phyloP scores from a whole-genome alignment of 2,329 filamentous ascomycete species.

The Lasiodiplodia hormozganensis region DNA sequence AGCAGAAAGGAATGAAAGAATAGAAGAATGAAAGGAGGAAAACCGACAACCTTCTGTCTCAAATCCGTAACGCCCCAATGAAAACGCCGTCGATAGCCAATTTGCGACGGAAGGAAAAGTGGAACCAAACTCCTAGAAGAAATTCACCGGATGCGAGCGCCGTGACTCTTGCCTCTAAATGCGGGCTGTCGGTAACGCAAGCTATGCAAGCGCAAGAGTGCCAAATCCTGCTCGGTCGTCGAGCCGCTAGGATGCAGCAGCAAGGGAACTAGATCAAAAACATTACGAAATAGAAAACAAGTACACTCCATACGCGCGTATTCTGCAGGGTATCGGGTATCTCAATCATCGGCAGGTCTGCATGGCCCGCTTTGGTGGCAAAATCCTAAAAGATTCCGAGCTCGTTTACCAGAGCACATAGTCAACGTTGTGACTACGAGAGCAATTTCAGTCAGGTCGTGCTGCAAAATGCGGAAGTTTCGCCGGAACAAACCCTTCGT shows the following conservation, averaged over 20 bases:
- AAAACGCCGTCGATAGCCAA: conserved; percentile 1
- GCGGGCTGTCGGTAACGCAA: background rate
- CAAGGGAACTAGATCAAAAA: background rate
- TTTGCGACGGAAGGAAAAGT: background rate
- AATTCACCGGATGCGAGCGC: background rate
- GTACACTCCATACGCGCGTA: conserved; percentile 9
- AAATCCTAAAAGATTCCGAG: conserved; percentile 14
- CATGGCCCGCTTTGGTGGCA: background rate
- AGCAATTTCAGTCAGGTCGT: conserved; percentile 33
- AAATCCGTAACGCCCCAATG: background rate
- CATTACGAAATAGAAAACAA: conserved; percentile 17
- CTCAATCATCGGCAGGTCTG: background rate
- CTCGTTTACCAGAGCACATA: conserved; percentile 16
- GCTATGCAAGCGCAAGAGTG: background rate
- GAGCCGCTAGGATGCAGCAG: background rate
- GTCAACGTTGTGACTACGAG: conserved; percentile 20
- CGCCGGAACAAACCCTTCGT: conserved; percentile 44
- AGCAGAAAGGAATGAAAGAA: background rate
- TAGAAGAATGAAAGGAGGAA: background rate
- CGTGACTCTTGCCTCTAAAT: conserved; percentile 1
- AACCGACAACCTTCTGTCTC: background rate
- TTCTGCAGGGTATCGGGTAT: conserved; percentile 23
- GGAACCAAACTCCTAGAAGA: background rate
- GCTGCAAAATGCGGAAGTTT: conserved; percentile 42
- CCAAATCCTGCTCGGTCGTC: background rate